Evolutionary conservation across 306 rosid genomes (phyloP).

Genomic region (Cyamopsis tetragonoloba): DNA sequence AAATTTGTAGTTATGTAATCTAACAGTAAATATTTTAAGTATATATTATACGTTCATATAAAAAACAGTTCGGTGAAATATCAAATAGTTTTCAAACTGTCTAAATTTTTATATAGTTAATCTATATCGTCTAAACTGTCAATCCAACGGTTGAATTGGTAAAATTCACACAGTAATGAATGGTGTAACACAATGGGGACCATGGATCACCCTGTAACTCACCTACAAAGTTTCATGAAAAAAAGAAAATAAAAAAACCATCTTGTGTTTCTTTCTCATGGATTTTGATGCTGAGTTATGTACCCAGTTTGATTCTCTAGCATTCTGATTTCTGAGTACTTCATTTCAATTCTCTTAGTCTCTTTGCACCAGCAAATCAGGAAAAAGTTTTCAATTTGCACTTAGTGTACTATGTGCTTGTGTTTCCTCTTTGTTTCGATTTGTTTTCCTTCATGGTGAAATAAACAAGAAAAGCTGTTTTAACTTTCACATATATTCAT

Average conservation of each 20-base stretch:
- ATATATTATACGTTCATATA: too few relatives aligned
- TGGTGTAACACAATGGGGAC: too few relatives aligned
- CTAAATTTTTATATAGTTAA: too few relatives aligned
- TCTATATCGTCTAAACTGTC: too few relatives aligned
- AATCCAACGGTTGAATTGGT: too few relatives aligned
- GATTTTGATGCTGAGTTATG: conserved; percentile 13
- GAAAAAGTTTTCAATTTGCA: neutral
- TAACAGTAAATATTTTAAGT: too few relatives aligned
- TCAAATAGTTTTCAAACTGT: too few relatives aligned
- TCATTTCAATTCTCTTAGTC: neutral
- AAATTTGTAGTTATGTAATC: too few relatives aligned
- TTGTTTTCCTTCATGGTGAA: neutral
- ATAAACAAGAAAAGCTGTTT: neutral
- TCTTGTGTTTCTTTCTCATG: neutral
- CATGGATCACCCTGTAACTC: too few relatives aligned
- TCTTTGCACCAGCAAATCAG: neutral
- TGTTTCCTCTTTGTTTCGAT: neutral
- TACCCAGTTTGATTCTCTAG: neutral
- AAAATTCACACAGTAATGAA: too few relatives aligned
- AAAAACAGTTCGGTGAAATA: too few relatives aligned
- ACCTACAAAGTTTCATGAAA: too few relatives aligned
- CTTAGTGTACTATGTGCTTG: neutral
- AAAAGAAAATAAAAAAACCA: neutral
- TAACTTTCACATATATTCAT: neutral
- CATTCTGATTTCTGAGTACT: neutral